A percentile compares a stretch with the other conserved stretches of the same genome.
These are phyloP conservation scores for Vanrija sp. DNA, from an alignment of 1,284 basidiomycete species.

Conservation along the genomic window DNA sequence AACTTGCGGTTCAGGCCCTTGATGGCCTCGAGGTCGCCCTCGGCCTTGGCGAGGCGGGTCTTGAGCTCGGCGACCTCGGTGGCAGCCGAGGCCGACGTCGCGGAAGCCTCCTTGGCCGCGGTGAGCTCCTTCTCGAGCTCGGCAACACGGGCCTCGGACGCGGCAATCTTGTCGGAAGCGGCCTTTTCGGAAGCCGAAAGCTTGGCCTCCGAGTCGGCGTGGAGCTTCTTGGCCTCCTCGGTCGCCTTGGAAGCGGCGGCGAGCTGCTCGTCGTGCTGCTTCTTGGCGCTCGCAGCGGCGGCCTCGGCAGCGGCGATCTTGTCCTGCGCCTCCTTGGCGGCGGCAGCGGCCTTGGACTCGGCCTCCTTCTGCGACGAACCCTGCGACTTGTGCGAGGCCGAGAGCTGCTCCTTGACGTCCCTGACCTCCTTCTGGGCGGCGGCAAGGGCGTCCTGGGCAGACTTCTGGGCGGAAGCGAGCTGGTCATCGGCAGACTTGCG, in stretches of 20 bases:
- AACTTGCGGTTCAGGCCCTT: too few relatives aligned
- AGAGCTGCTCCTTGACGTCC: not conserved
- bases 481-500: not conserved
- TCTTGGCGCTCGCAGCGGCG: not conserved
- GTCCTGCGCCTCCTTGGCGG: constrained; percentile 8
- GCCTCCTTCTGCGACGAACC: too few relatives aligned
- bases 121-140: constrained; percentile 14
- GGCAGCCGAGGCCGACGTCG: constrained; percentile 10
- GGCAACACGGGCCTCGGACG: not conserved
- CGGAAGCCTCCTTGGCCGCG: constrained; percentile 6
- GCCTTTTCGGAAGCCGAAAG: not conserved
- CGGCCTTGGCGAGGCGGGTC: constrained; percentile 16
- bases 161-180: not conserved
- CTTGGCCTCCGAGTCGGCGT: constrained; percentile 15
- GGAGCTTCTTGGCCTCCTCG: constrained; percentile 19
- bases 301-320: constrained; percentile 9
- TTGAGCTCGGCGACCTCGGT: constrained; percentile 26
- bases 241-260: constrained; percentile 2
- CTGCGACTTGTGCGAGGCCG: too few relatives aligned
- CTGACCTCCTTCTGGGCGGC: not conserved
- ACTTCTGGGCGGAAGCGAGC: not conserved
- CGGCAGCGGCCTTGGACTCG: not conserved
- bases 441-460: not conserved
- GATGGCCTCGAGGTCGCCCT: too few relatives aligned
- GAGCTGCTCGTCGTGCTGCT: not conserved